phyloP scores from a whole-genome alignment of 2,329 filamentous ascomycete genomes.

The Myriosclerotinia scirpicola region DNA sequence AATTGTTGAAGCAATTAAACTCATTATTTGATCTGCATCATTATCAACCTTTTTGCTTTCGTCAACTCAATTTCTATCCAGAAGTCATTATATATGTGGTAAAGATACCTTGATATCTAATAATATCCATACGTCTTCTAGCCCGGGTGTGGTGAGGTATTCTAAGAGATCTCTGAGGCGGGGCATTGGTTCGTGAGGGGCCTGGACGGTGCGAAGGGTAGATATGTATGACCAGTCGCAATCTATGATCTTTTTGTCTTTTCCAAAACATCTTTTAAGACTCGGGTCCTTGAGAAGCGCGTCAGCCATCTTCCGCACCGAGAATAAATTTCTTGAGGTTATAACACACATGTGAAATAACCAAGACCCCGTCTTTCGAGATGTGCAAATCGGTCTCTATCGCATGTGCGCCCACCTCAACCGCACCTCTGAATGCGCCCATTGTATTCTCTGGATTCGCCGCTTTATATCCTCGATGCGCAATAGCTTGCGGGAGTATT shows the following conservation, averaged over 20 bases:
- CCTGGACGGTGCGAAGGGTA: conserved; percentile 63
- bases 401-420: conserved; percentile 72
- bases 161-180: conserved; percentile 71
- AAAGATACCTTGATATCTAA: conserved; percentile 78
- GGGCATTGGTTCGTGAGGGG: conserved; percentile 71
- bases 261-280: conserved; percentile 78
- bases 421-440: conserved; percentile 71
- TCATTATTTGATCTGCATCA: conserved; percentile 67
- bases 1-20: conserved; percentile 64
- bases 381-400: conserved; percentile 89
- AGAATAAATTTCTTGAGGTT: conserved; percentile 27
- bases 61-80: conserved; percentile 1
- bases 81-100: background rate
- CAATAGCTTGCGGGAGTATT: conserved; percentile 65
- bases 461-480: conserved; percentile 77
- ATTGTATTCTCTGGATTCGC: conserved; percentile 84
- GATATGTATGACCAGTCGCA: conserved; percentile 74
- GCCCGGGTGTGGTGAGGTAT: conserved; percentile 64
- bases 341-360: conserved; percentile 69
- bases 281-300: conserved; percentile 60
- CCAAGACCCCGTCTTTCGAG: conserved; percentile 77
- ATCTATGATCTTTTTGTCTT: conserved; percentile 69
- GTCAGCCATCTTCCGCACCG: conserved; percentile 13
- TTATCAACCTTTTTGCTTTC: conserved; percentile 59
- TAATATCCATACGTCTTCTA: conserved; percentile 73